Evolutionary conservation across 257 asterid species (phyloP).

Genomic region (Dorcoceras hygrometricum): DNA sequence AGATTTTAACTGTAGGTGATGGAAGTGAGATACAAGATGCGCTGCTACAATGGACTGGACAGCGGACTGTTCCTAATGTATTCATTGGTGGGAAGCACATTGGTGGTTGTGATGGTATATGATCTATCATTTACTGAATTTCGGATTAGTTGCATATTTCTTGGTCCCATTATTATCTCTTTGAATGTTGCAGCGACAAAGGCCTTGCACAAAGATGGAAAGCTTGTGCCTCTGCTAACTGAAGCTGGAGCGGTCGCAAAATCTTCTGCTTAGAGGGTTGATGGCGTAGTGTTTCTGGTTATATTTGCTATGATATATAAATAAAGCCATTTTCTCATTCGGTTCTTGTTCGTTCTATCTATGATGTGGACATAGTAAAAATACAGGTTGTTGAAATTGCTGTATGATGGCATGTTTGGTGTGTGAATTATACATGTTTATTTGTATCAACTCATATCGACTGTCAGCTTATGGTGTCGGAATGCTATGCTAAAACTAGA

Average conservation of each 20-base stretch:
- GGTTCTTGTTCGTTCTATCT: slow-evolving; percentile 9
- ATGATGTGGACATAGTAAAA: neutral
- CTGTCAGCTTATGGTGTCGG: neutral
- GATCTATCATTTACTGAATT: neutral
- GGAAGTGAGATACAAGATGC: slow-evolving; percentile 78
- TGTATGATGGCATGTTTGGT: neutral
- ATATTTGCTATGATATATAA: slow-evolving; percentile 16
- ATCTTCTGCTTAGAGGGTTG: slow-evolving; percentile 40
- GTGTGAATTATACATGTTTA: neutral
- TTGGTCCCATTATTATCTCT: neutral
- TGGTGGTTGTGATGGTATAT: slow-evolving; percentile 84
- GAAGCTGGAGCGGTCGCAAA: slow-evolving; percentile 74
- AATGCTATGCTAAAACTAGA: neutral
- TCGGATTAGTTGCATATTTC: neutral
- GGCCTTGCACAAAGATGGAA: slow-evolving; percentile 55
- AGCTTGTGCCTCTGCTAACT: slow-evolving; percentile 71
- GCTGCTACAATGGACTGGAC: slow-evolving; percentile 65
- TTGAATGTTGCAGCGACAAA: slow-evolving; percentile 55
- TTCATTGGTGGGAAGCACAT: slow-evolving; percentile 85
- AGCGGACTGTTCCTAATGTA: slow-evolving; percentile 83
- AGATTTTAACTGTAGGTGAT: slow-evolving; percentile 52
- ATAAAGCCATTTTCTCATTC: neutral
- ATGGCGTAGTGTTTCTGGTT: neutral
- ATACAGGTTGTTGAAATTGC: neutral
- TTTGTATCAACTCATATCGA: neutral